Conservation (phyloP, 805 yeast species). For the Saccharomycopsis fibuligera region DNA sequence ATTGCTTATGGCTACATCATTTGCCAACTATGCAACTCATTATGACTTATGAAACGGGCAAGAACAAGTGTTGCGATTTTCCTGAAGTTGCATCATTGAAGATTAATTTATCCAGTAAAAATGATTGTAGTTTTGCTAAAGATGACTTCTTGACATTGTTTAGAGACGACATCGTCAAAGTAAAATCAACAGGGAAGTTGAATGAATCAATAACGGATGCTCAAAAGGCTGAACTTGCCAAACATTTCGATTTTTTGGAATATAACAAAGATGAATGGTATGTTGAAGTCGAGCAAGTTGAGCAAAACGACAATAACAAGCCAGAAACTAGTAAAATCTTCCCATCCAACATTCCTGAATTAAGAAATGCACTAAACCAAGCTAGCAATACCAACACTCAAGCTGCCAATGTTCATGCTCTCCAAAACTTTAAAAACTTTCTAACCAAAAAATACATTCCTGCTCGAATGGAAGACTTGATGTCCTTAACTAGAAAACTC, state of each 20-base stretch:
- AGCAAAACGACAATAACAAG: neutral
- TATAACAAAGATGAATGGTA: too few species aligned
- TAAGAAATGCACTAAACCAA: neutral
- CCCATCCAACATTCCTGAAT: neutral
- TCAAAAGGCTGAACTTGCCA: too few species aligned
- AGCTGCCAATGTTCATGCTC: neutral
- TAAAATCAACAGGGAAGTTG: neutral
- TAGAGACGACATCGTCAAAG: neutral
- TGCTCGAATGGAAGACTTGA: neutral
- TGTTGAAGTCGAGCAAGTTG: too few species aligned
- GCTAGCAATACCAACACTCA: neutral
- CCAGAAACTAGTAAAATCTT: neutral
- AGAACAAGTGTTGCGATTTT: too few species aligned
- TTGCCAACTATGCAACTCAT: neutral
- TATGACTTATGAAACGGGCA: too few species aligned
- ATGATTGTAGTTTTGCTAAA: neutral
- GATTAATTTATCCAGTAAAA: too few species aligned
- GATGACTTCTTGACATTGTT: neutral
- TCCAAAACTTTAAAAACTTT: neutral
- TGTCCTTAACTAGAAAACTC: neutral
- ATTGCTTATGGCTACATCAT: too few species aligned
- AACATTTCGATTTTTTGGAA: too few species aligned
- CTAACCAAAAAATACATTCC: neutral
- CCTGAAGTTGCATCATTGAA: neutral
- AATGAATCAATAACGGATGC: too few species aligned